These are phyloP conservation scores for Solanum hybrid DNA, from an alignment of 305 asterid species.

Conservation along the genomic window DNA sequence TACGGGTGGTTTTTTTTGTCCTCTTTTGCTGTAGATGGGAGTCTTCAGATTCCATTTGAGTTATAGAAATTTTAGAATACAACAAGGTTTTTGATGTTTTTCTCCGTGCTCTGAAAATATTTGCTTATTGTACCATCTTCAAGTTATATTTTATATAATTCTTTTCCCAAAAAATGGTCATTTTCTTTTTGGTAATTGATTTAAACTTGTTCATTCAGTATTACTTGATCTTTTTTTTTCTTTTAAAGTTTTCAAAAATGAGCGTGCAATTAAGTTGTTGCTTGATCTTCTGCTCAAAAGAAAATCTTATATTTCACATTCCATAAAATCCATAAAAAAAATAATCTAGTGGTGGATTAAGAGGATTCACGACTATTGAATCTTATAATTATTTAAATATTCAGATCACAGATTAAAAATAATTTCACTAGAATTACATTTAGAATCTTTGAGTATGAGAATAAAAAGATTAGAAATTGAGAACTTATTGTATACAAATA, in stretches of 20 bases:
- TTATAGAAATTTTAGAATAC: background rate
- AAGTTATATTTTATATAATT: no score
- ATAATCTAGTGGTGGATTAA: background rate
- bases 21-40: background rate
- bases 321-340: background rate
- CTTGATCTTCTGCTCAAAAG: background rate
- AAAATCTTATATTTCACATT: background rate
- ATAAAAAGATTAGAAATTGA: no score
- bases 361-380: no score
- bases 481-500: no score
- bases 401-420: no score
- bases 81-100: background rate
- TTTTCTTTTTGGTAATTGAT: no score
- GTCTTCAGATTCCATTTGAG: background rate
- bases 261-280: background rate
- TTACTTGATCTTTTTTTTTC: background rate
- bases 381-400: no score
- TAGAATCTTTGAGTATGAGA: no score
- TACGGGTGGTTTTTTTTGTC: no score
- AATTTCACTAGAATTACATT: no score
- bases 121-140: no score
- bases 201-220: background rate
- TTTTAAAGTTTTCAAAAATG: background rate
- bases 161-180: no score
- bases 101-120: background rate